Evolutionary conservation across 2,329 filamentous ascomycete species (phyloP), one percentile per base, ranked within the genome.

Genomic region (Periconia sp.): DNA sequence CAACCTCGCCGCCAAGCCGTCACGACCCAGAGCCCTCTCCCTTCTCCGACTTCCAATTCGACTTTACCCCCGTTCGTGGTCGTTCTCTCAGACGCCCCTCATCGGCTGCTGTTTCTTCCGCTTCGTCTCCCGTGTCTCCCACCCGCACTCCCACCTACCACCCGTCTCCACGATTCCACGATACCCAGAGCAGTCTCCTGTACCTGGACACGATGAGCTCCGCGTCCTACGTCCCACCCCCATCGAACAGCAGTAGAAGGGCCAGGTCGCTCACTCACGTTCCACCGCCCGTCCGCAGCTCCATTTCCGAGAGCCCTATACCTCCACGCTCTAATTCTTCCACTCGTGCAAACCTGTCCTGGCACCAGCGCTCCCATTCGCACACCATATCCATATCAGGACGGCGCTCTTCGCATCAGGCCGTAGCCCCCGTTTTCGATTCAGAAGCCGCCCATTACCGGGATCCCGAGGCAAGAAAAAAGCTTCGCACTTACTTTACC

Each of bases 401-500:
- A 11, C 66, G 66, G 30, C 63, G 61, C n/a, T 66, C 68, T 15
- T 68, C 62, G 3, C 62, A 67, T 46, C 60, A 61, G 31, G 61
- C 70, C 6, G 53, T 51, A 10, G 45, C 66, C 13, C 70, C 69
- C 15, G 56, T 68, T n/a, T 69, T 72, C 53, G 91, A 95, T 63
- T 82, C 87, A 5, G 81, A 83, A 33, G 89, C 91, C 3, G 85
- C 90, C 37, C 89, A 96, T 74, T 97, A 96, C 67, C 90, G 91
- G 70, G 92, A 97, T 63, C 91, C 92, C 0, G 90, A 96, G 69
- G 91, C 92, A 40, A 85, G 93, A 33, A 81, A 91, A 63, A 96
- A 95, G 74, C 79, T 97, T 18, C 86, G 92, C 13, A 86, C 91
- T 7, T 96, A 92, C 65, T 83, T 96, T 18, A 89, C 90, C 8